Conservation (phyloP, 164 flowering plant genomes). For the Stephania cephalantha region DNA sequence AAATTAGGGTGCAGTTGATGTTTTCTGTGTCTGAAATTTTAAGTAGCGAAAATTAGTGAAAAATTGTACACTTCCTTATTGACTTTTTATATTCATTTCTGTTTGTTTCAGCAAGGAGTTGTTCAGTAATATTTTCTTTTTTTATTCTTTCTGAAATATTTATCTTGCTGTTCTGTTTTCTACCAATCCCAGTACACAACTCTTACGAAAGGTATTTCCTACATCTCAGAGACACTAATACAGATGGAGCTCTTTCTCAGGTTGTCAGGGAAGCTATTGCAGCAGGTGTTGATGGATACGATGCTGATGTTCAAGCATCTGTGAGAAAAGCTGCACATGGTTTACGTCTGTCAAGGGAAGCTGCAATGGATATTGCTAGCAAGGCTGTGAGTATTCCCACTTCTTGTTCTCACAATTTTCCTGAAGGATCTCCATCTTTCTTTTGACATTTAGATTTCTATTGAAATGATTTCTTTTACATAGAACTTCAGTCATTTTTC, state of each 20-base stretch:
- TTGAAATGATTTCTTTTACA: neutral
- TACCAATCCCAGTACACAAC: neutral
- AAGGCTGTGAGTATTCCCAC: slow-evolving; percentile 68
- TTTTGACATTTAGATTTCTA: neutral
- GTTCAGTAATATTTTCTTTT: neutral
- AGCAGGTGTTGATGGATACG: slow-evolving; percentile 84
- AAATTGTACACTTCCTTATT: neutral
- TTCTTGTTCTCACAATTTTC: neutral
- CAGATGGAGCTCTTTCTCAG: slow-evolving; percentile 27
- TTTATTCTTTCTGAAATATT: too few species aligned
- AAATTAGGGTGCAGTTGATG: neutral
- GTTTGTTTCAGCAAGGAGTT: neutral
- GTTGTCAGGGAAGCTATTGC: slow-evolving; percentile 81
- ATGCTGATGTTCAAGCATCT: slow-evolving; percentile 50
- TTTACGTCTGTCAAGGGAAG: slow-evolving; percentile 74
- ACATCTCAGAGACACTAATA: slow-evolving; percentile 4
- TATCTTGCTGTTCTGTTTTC: neutral
- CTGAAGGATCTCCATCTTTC: neutral
- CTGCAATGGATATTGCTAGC: slow-evolving; percentile 88
- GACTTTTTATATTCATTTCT: neutral
- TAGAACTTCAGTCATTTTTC: too few species aligned
- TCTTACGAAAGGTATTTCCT: neutral
- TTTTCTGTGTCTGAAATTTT: neutral
- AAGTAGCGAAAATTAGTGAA: neutral
- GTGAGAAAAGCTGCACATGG: slow-evolving; percentile 92